A percentile compares a stretch with the other conserved stretches of the same genome.
Conservation (phyloP, 805 yeast genomes). For the Scheffersomyces spartinae region DNA sequence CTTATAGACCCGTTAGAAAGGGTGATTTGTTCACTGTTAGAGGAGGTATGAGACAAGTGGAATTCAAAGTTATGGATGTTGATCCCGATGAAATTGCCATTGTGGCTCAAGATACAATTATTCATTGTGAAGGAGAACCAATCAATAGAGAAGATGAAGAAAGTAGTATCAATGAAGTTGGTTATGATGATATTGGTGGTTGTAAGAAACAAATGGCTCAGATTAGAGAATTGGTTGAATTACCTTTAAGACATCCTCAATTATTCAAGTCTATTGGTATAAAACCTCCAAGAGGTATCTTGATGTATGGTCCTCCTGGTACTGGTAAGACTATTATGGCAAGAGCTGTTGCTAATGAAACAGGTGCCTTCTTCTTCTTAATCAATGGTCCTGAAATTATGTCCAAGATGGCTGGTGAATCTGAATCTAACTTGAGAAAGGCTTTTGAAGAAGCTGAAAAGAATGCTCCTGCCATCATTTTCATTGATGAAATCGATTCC, state of each 20-base stretch:
- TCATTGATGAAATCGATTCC: constrained; percentile 97
- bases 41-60: constrained; percentile 99
- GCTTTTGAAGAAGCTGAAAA: constrained; percentile 99
- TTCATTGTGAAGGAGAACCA: constrained; percentile 98
- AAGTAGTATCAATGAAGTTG: constrained; percentile 91
- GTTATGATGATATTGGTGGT: constrained; percentile 98
- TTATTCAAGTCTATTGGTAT: constrained; percentile 96
- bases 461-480: constrained; percentile 94
- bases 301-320: constrained; percentile 99
- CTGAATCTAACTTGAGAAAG: constrained; percentile 91
- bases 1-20: constrained; percentile 96
- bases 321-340: constrained; percentile 99
- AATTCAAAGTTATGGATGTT: constrained; percentile 95
- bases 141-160: constrained; percentile 97
- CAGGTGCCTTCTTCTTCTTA: constrained; percentile 96
- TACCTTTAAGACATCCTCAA: constrained; percentile 97
- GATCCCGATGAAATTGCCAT: constrained; percentile 97
- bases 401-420: constrained; percentile 99
- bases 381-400: constrained; percentile 99
- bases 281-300: constrained; percentile 96
- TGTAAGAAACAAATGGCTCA: constrained; percentile 99
- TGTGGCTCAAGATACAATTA: constrained; percentile 96
- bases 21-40: constrained; percentile 94
- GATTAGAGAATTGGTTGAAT: constrained; percentile 95
- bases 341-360: constrained; percentile 98